These are phyloP conservation scores for Blastobotrys mokoenaii DNA, from an alignment of 805 yeast species.

Conservation along the genomic window DNA sequence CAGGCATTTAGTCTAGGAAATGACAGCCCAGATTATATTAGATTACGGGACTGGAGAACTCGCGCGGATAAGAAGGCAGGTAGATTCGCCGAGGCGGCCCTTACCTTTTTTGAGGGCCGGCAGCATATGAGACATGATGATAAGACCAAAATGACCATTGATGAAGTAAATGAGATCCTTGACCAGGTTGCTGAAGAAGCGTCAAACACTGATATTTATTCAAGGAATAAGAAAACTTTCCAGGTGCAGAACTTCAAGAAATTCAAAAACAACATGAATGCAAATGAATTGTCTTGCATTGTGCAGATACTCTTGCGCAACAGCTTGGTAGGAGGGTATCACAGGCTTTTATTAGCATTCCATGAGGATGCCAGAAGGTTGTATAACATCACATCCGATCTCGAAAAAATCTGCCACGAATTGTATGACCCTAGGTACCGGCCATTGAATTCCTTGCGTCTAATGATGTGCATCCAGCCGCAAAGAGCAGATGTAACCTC, in stretches of 20 bases:
- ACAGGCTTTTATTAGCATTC: conserved; percentile 50
- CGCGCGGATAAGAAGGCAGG: conserved; percentile 36
- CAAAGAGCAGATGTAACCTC: conserved; percentile 58
- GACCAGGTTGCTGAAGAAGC: conserved; percentile 37
- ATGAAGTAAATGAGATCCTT: conserved; percentile 40
- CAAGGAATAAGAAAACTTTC: too few relatives aligned
- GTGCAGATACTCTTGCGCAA: conserved; percentile 53
- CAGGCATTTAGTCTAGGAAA: conserved; percentile 17
- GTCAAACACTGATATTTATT: conserved; percentile 33
- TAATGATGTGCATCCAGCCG: conserved; percentile 59
- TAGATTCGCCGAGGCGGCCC: conserved; percentile 36
- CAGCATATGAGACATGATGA: conserved; percentile 41
- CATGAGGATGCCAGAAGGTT: conserved; percentile 71
- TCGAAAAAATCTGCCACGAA: conserved; percentile 51
- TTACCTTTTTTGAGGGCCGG: too few relatives aligned
- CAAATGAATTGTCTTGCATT: conserved; percentile 59
- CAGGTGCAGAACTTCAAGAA: conserved; percentile 28
- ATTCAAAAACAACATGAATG: conserved; percentile 46
- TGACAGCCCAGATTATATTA: conserved; percentile 51
- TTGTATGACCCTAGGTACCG: conserved; percentile 44
- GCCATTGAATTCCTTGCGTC: conserved; percentile 34
- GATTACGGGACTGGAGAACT: conserved; percentile 41
- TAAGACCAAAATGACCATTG: conserved; percentile 40
- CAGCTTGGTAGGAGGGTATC: conserved; percentile 45
- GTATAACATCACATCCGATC: conserved; percentile 54